Evolutionary conservation across 176 grass and related monocot genomes (phyloP), one percentile per base, ranked within the genome.

Genomic region (Elaeis guineensis): DNA sequence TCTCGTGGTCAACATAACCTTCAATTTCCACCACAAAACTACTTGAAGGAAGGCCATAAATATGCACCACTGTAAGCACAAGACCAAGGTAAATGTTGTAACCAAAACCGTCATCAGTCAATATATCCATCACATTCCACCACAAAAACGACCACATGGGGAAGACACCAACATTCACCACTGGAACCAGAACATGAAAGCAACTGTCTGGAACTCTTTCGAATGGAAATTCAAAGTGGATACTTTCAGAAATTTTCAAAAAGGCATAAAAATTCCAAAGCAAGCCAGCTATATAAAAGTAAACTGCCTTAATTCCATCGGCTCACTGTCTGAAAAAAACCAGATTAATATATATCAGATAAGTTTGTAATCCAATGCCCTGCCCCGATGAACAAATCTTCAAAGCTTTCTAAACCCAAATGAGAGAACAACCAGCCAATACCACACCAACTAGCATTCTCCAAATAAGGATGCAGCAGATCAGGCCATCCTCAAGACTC

Each of bases 401-500:
- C 62, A 49, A 50, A 64, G 1, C 62, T 64, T 50, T 50, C 16
- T 50, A 64, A 64, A 50, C 44, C 35, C 19, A 49, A 32, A 19
- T 4, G 21, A 64, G 9, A 64, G 44, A 51, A 14, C 16, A 51
- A n/a, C 44, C n/a, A 51, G 62, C 11, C 12, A 64, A 64, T 19
- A 64, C 3, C 62, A 21, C 44, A 49, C 23, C 20, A 49, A 17
- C 32, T 51, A 50, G 35, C 44, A 20, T 64, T 50, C 62, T 50
- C 18, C n/a, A 50, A 50, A 64, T 17, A 14, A 64, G 20, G 44
- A 51, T 64, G 32, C 62, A 64, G 44, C 16, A 21, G 28, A 50
- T 49, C 62, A 51, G 28, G 6, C 17, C 20, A 50, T 64, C 62
- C 58, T 44, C 62, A 64, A 64, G 58, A 30, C 49, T 17, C 25